phyloP scores from a whole-genome alignment of 129 eudicot genomes.

The Centrapalus pauciflorus region DNA sequence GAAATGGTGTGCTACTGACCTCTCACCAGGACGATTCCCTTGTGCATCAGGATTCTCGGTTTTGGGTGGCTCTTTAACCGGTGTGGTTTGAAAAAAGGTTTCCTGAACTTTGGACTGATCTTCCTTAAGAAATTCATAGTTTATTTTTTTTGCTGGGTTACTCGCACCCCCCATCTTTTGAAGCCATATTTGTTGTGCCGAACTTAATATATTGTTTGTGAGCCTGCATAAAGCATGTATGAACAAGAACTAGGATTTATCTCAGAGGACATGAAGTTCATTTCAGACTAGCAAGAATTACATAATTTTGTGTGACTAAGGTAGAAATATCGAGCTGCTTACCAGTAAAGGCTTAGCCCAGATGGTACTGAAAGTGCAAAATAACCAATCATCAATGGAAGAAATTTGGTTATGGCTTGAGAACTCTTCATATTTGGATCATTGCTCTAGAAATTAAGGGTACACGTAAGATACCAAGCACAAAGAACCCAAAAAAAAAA shows the following conservation, averaged over 20 bases:
- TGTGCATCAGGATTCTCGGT: conserved; percentile 39
- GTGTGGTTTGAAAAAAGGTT: conserved; percentile 36
- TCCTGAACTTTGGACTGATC: conserved; percentile 40
- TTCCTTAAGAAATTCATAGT: conserved; percentile 41
- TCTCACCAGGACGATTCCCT: conserved; percentile 93
- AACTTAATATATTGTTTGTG: conserved; percentile 85
- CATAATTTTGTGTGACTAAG: neutral
- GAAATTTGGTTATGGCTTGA: conserved; percentile 75
- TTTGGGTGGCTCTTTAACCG: conserved; percentile 31
- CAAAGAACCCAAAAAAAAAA: neutral
- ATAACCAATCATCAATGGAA: conserved; percentile 94
- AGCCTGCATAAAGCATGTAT: conserved; percentile 49
- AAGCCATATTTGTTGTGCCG: conserved; percentile 88
- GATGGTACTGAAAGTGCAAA: conserved; percentile 98
- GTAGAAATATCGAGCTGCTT: conserved; percentile 12
- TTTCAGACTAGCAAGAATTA: no score
- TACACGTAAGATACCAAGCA: conserved; percentile 11
- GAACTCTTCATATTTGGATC: conserved; percentile 90
- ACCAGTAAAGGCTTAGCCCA: conserved; percentile 97
- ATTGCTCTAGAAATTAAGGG: conserved; percentile 40
- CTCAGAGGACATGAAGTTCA: no score
- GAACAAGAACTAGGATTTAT: neutral
- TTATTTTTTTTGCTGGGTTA: conserved; percentile 46
- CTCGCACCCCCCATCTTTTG: conserved; percentile 95
- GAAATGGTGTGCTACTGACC: conserved; percentile 35